A percentile compares a stretch with the other conserved stretches of the same genome.
Evolutionary conservation across 306 rosid species (phyloP).

Genomic region (Carpinus fangiana): DNA sequence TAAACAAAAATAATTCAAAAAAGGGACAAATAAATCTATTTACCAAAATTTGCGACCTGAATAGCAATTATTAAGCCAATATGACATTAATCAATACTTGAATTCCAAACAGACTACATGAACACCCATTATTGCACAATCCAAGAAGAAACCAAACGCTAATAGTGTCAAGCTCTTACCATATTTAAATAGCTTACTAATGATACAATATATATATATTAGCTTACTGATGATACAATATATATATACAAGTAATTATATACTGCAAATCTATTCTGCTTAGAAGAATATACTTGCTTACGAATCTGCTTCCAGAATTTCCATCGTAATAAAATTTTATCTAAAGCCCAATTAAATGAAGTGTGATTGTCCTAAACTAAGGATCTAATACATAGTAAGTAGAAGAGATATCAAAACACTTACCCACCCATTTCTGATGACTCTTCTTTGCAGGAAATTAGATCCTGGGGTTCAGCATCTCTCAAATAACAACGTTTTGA

Average conservation of each 20-base stretch:
- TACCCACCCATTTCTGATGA: slow-evolving; percentile 98
- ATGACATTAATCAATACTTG: neutral
- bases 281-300: neutral
- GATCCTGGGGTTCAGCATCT: slow-evolving; percentile 56
- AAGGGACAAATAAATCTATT: neutral
- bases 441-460: slow-evolving; percentile 79
- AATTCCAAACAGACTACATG: neutral
- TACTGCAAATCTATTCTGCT: neutral
- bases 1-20: neutral
- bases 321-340: neutral
- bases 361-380: slow-evolving; percentile 3
- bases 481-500: slow-evolving; percentile 81
- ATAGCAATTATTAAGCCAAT: neutral
- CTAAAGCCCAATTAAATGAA: neutral
- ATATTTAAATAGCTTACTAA: neutral
- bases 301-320: neutral
- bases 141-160: neutral
- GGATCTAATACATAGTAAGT: neutral
- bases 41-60: neutral
- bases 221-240: too few relatives aligned
- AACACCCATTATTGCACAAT: neutral
- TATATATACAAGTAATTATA: neutral
- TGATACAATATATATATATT: neutral
- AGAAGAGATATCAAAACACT: slow-evolving; percentile 39
- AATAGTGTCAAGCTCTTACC: neutral